Evolutionary conservation across 768 basidiomycete genomes (phyloP).

Genomic region (Punctularia strigosozonata): DNA sequence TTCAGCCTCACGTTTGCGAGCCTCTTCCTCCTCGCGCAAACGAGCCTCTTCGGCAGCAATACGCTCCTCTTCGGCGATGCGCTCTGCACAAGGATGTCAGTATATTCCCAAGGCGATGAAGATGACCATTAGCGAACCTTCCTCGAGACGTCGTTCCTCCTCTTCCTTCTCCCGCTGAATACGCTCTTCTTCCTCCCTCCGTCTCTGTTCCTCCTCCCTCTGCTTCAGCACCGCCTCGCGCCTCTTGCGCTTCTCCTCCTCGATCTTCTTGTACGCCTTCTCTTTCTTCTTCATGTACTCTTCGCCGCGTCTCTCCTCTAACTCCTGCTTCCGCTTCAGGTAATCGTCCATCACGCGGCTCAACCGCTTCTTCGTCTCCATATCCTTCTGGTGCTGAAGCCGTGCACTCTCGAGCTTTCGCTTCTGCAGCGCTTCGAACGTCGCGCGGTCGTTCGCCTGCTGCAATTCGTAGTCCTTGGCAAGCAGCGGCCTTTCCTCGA

Average conservation of each 20-base stretch:
- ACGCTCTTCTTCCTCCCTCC: conserved; percentile 28
- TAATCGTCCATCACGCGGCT: conserved; percentile 67
- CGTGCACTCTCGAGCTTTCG: conserved; percentile 44
- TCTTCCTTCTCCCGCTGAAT: conserved; percentile 22
- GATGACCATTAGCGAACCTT: conserved; percentile 29
- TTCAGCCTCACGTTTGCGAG: conserved; percentile 50
- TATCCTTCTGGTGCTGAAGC: conserved; percentile 47
- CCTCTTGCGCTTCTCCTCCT: conserved; percentile 75
- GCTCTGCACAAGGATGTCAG: conserved; percentile 6
- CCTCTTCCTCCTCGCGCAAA: conserved; percentile 32
- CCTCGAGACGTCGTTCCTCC: conserved; percentile 34
- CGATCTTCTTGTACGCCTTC: conserved; percentile 55
- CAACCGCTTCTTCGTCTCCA: conserved; percentile 69
- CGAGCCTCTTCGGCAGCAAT: conserved; percentile 18
- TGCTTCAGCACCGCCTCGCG: conserved; percentile 41
- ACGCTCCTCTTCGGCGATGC: conserved; percentile 17
- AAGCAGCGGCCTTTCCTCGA: conserved; percentile 82
- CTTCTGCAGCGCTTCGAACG: conserved; percentile 51
- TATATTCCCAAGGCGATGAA: not conserved
- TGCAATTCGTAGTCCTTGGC: conserved; percentile 79
- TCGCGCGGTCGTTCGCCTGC: conserved; percentile 62
- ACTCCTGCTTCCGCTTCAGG: conserved; percentile 31
- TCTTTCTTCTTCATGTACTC: conserved; percentile 54
- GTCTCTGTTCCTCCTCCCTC: conserved; percentile 43
- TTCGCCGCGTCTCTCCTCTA: conserved; percentile 46